Evolutionary conservation across 495 filamentous ascomycete genomes (phyloP).

Genomic region (Talaromyces adpressus): DNA sequence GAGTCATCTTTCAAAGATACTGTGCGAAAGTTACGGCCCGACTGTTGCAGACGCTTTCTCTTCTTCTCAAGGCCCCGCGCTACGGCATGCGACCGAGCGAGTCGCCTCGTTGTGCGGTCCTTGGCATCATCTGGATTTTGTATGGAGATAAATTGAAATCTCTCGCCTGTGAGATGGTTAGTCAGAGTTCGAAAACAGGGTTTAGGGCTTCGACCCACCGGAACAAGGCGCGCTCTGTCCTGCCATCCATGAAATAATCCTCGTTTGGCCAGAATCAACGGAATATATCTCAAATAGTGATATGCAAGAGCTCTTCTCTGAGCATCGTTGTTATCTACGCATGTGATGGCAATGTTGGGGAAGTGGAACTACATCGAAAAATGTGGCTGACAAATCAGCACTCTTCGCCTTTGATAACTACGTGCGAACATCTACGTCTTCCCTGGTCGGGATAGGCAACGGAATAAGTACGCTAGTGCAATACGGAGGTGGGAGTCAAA

Average conservation of each 20-base stretch:
- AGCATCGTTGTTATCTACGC: background rate
- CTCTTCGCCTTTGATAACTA: too few species aligned
- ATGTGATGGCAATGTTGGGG: background rate
- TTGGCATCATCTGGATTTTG: constrained; percentile 16
- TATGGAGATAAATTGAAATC: constrained; percentile 24
- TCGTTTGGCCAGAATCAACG: background rate
- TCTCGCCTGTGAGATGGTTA: background rate
- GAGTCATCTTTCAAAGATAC: background rate
- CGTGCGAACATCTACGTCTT: background rate
- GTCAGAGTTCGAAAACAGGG: background rate
- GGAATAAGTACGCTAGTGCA: background rate
- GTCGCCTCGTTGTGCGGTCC: constrained; percentile 12
- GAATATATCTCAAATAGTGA: background rate
- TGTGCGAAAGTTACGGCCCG: constrained; percentile 20
- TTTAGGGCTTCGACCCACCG: background rate
- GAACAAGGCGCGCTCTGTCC: background rate
- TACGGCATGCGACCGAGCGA: constrained; percentile 29
- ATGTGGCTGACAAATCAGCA: background rate
- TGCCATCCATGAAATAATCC: background rate
- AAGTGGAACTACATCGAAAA: background rate
- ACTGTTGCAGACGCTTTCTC: constrained; percentile 22
- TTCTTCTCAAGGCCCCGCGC: constrained; percentile 24
- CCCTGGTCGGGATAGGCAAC: background rate
- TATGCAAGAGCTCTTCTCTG: background rate
- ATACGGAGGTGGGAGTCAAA: background rate